Evolutionary conservation across 2,329 filamentous ascomycete species (phyloP), one percentile per base, ranked within the genome.

Genomic region (Mollisia scopiformis): DNA sequence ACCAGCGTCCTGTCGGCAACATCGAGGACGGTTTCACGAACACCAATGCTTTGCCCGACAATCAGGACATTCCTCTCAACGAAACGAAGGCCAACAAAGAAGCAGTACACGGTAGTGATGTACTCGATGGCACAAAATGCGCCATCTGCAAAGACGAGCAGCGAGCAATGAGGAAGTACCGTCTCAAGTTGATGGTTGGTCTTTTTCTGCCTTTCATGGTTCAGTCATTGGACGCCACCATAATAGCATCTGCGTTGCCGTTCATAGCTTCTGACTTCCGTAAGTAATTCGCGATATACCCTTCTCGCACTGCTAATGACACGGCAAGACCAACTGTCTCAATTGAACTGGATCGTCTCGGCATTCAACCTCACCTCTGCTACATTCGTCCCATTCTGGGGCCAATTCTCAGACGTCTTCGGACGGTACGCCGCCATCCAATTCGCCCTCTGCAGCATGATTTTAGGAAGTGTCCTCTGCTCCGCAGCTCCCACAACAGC

Each of bases 331-430:
- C 71, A 85, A 68, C 70, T 85, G 4, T 79, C 82, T 19, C 82
- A 88, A 66, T 78, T 88, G 2, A 89, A 88, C 69, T 90, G 87
- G 86, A 88, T 91, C 68, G 83, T 90, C 19, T 87, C 88, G 0
- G 79, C 86, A 6, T 91, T 89, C 73, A 90, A 87, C 55, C 77
- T 91, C 14, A 88, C 86, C 0, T 84, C 85, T 0, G 87, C 88
- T 1, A 83, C 87, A 1, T 90, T 89, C 65, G 86, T 90, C 8
- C 87, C 87, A 3, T 82, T 84, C 55, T 89, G 86, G 75, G 85
- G 84, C 1, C 87, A 89, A 66, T 78, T 87, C 47, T 82, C 85
- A 16, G 85, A 90, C 65, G 80, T 89, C 28, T 89, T 88, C 66
- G 88, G 88, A 16, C 81, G 88, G 2, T 83, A 89, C 69, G 76